Base-by-base conservation (phyloP, 768 basidiomycete species). In the Mycena amicta region DNA sequence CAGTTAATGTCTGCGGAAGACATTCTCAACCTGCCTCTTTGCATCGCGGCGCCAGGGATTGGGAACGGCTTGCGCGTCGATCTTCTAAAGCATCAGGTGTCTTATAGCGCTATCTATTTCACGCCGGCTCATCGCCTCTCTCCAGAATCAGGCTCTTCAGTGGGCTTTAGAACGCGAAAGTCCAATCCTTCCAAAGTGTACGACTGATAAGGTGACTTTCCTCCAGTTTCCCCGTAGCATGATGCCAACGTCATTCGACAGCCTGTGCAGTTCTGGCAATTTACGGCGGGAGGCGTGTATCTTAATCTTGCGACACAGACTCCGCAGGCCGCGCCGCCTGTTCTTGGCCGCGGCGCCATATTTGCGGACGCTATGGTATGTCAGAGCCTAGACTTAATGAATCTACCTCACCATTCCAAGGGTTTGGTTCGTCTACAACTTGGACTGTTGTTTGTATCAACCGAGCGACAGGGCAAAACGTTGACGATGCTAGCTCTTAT, bases 191-290 rank as follows among this genome's bases (percentile, higher is more conserved):
- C 95, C 94, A 2, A 81, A 76, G 56, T 81, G 74, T 29, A 84
- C 86, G 50, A 69, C 71, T 0, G 93, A 94, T 57, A 81, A 79
- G 27, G 47, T 49, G 12, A n/a, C n/a, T n/a, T 49, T 26, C 4
- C 5, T 37, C 27, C 6, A 49, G 12, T 49, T 13, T 6, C 8
- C 47, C 6, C 25, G 25, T 26, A 27, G 11, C 27, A 26, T 5
- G 13, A 8, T 49, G 22, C 47, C 27, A 8, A 49, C n/a, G 25
- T 13, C 13, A 6, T 26, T 20, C 23, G 23, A 6, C 22, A 49
- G 31, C 88, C 92, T 0, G 90, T 93, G 1, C 95, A 96, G 70
- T 94, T 97, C 66, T 97, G 94, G 95, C 87, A 92, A 66, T 71
- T 87, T 27, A 82, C 74, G 66, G 87, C 82, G 67, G 75, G 71